These are phyloP conservation scores for Daedaleopsis nitida DNA, from an alignment of 768 basidiomycete genomes.

Conservation along the genomic window DNA sequence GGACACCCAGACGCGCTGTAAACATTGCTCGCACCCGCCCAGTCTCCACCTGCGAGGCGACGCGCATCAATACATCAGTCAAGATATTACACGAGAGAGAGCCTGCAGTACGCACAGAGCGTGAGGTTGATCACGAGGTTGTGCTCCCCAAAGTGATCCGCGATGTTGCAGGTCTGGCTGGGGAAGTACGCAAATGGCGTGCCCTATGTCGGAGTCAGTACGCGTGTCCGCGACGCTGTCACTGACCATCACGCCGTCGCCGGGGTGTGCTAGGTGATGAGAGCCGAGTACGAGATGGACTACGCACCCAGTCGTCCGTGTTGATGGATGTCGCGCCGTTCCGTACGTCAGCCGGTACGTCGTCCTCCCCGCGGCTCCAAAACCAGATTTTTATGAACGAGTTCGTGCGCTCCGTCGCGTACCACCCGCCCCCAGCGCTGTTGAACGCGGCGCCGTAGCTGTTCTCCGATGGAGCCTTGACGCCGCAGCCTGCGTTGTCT, in stretches of 20 bases:
- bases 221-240: no score
- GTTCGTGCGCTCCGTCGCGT: conserved; percentile 59
- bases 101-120: neutral
- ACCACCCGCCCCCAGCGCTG: conserved; percentile 63
- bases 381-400: conserved; percentile 70
- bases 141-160: neutral
- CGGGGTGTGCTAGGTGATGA: no score
- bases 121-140: conserved; percentile 3
- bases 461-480: conserved; percentile 37
- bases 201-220: neutral
- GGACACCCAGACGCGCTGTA: neutral
- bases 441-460: conserved; percentile 66
- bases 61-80: neutral
- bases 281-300: no score
- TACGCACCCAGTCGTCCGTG: conserved; percentile 54
- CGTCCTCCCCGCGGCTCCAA: conserved; percentile 52
- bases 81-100: no score
- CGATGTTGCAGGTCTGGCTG: neutral
- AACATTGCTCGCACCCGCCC: neutral
- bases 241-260: no score
- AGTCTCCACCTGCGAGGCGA: neutral
- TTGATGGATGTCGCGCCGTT: conserved; percentile 44
- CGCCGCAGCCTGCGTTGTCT: conserved; percentile 60
- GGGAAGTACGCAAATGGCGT: conserved; percentile 1
- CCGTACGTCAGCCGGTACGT: conserved; percentile 47